These are phyloP conservation scores for Alternaria panax DNA, from an alignment of 2,329 filamentous ascomycete genomes.

Conservation along the genomic window DNA sequence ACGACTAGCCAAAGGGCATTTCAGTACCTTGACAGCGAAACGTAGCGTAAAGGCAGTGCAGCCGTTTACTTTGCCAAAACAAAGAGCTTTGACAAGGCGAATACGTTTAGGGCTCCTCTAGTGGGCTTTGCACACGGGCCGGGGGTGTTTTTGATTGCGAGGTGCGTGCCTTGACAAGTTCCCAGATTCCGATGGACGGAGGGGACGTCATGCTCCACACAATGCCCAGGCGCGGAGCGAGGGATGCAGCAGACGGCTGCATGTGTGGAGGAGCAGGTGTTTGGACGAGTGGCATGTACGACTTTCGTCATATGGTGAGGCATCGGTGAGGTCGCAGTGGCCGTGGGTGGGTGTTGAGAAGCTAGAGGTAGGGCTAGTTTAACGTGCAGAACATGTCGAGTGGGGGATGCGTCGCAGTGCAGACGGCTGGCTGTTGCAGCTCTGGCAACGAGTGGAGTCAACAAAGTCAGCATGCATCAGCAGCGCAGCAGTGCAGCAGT, in stretches of 20 bases:
- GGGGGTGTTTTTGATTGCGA: background rate
- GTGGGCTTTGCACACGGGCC: too few relatives aligned
- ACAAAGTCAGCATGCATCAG: background rate
- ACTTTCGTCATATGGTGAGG: slow-evolving; percentile 22
- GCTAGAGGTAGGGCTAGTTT: slow-evolving; percentile 30
- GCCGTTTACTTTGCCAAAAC: slow-evolving; percentile 2
- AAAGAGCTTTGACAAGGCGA: background rate
- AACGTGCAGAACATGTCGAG: slow-evolving; percentile 20
- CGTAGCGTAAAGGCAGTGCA: background rate
- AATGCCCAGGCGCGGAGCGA: slow-evolving; percentile 15
- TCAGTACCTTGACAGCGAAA: slow-evolving; percentile 3
- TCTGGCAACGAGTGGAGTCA: background rate
- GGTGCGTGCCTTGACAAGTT: background rate
- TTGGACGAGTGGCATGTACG: slow-evolving; percentile 10
- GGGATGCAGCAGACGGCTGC: background rate
- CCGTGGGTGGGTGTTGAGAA: slow-evolving; percentile 34
- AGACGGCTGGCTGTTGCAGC: background rate
- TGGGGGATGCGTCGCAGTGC: slow-evolving; percentile 3
- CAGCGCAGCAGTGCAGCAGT: too few relatives aligned
- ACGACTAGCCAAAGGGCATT: background rate
- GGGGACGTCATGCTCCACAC: slow-evolving; percentile 19
- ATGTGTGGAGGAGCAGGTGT: slow-evolving; percentile 23
- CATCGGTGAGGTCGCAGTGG: slow-evolving; percentile 12
- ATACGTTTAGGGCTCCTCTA: background rate
- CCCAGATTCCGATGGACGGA: background rate